Percentiles rank a stretch among this genome's conserved stretches.
Conservation (phyloP, 2,329 filamentous ascomycete species). For the Biscogniauxia mediterranea region DNA sequence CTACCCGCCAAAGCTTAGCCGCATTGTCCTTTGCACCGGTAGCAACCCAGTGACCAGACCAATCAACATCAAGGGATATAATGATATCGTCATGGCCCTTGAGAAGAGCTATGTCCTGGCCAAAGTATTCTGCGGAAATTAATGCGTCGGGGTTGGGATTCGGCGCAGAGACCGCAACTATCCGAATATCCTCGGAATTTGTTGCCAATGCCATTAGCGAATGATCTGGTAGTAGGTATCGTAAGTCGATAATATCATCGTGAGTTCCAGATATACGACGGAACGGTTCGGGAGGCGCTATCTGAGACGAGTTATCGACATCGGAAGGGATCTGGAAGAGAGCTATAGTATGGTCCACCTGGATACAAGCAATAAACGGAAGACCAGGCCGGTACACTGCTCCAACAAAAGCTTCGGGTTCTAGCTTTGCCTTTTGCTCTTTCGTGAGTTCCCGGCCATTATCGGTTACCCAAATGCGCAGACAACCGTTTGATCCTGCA, state of each 20-base stretch:
- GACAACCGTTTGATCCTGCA: slow-evolving; percentile 76
- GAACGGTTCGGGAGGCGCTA: slow-evolving; percentile 50
- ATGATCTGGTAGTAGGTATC: slow-evolving; percentile 76
- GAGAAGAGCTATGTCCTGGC: slow-evolving; percentile 81
- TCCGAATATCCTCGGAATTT: slow-evolving; percentile 88
- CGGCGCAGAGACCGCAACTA: slow-evolving; percentile 67
- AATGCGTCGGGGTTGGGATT: slow-evolving; percentile 30
- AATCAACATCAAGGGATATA: slow-evolving; percentile 90
- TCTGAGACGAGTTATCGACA: slow-evolving; percentile 34
- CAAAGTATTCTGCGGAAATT: slow-evolving; percentile 64
- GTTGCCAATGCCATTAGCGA: slow-evolving; percentile 87
- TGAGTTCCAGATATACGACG: slow-evolving; percentile 91
- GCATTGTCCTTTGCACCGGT: slow-evolving; percentile 97
- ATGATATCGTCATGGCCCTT: slow-evolving; percentile 95
- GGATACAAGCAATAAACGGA: slow-evolving; percentile 74
- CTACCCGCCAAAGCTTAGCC: slow-evolving; percentile 84
- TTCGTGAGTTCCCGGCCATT: slow-evolving; percentile 76
- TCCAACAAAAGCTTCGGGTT: slow-evolving; percentile 67
- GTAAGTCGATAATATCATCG: slow-evolving; percentile 95
- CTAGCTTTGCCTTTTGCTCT: slow-evolving; percentile 62
- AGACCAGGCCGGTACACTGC: slow-evolving; percentile 65
- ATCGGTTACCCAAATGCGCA: slow-evolving; percentile 81
- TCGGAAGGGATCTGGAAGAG: slow-evolving; percentile 59
- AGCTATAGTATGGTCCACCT: slow-evolving; percentile 84
- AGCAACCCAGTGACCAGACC: slow-evolving; percentile 95